A percentile compares a stretch with the other conserved stretches of the same genome.
Conservation (phyloP, 2,329 filamentous ascomycete species). For the Chlorencoelia australis region DNA sequence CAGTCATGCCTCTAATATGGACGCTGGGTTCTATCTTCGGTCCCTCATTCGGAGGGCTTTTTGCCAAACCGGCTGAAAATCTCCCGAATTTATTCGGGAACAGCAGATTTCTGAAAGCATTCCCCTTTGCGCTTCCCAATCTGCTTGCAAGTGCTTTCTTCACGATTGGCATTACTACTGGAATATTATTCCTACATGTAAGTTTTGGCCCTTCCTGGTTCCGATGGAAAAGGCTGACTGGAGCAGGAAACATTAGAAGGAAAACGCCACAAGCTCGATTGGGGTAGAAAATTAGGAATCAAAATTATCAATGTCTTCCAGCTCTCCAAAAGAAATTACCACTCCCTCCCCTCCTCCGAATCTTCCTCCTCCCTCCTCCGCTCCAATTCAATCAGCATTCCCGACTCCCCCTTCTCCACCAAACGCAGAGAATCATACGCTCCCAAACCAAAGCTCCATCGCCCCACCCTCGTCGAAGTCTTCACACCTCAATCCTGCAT, state of each 20-base stretch:
- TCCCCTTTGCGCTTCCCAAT: constrained; percentile 80
- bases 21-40: constrained; percentile 81
- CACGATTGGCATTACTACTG: constrained; percentile 62
- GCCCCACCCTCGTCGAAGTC: constrained; percentile 47
- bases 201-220: constrained; percentile 10
- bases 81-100: constrained; percentile 61
- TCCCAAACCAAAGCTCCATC: constrained; percentile 23
- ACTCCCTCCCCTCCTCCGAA: constrained; percentile 36
- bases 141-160: constrained; percentile 69
- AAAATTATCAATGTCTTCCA: constrained; percentile 37
- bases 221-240: not conserved
- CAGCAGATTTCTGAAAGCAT: constrained; percentile 58
- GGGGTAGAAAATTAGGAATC: constrained; percentile 64
- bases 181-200: constrained; percentile 67
- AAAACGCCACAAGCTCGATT: constrained; percentile 59
- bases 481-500: constrained; percentile 65
- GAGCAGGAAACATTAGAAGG: constrained; percentile 71
- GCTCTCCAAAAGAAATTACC: constrained; percentile 8
- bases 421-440: constrained; percentile 21
- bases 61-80: constrained; percentile 70
- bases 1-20: constrained; percentile 87
- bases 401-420: no score
- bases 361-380: constrained; percentile 45
- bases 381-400: constrained; percentile 20
- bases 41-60: constrained; percentile 75